phyloP scores from a whole-genome alignment of 1,139 yeast species.

The Blastobotrys proliferans region DNA sequence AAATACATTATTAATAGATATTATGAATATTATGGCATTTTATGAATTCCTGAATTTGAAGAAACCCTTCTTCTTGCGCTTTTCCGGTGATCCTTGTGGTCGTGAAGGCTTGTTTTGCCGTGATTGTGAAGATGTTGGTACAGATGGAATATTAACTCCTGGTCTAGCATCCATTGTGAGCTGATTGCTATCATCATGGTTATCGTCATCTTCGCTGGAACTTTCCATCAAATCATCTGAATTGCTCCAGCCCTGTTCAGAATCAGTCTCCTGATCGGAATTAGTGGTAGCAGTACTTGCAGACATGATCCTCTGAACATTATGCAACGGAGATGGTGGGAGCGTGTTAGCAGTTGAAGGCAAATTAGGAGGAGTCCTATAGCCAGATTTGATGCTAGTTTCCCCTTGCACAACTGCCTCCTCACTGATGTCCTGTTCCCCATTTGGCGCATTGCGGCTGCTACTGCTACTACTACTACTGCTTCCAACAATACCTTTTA shows the following conservation, averaged over 20 bases:
- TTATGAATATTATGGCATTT: too few relatives aligned
- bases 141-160: too few relatives aligned
- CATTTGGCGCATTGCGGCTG: not conserved
- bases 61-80: conserved; percentile 9
- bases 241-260: conserved; percentile 2
- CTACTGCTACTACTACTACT: not conserved
- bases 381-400: not conserved
- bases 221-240: not conserved
- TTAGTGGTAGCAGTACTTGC: not conserved
- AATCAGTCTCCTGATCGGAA: conserved; percentile 1
- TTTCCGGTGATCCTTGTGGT: not conserved
- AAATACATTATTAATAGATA: too few relatives aligned
- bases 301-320: conserved; percentile 5
- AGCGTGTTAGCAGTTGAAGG: not conserved
- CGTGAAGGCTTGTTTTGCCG: not conserved
- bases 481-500: conserved; percentile 14
- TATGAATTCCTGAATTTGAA: conserved; percentile 8
- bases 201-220: not conserved
- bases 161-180: not conserved
- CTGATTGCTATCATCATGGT: not conserved
- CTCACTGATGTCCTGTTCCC: not conserved
- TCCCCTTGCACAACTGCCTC: not conserved
- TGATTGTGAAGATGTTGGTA: too few relatives aligned
- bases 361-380: not conserved
- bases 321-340: conserved; percentile 6